Base-by-base conservation (phyloP, 768 basidiomycete species). In the Panellus pusillus region DNA sequence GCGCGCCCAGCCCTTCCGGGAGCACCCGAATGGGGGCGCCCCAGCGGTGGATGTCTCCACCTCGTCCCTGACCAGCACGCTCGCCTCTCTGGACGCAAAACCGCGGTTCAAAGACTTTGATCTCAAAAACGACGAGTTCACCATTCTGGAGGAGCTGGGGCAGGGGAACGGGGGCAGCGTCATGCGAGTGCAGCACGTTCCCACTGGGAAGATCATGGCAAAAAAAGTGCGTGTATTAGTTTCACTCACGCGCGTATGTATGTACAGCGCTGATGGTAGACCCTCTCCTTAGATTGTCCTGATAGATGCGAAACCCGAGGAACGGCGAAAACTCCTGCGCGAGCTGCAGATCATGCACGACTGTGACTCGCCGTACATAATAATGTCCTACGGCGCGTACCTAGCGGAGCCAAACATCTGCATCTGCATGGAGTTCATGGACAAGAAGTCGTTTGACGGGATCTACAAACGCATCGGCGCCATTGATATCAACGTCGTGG, bases 261-360 rank as follows among this genome's bases (percentile, higher is more conserved):
- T 46, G 48, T 54, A 31, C 42, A 38, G 44, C 43, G 57, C 48
- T 49, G 47, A 55, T 48, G 18, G 15, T 40, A 44, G 54, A 36
- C 32, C 2, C 14, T 15, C 14, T 7, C 47, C 9, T 9, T 64
- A 96, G 94, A 91, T 93, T 67, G 93, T 97, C 18, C 82, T 95
- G 60, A 96, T 97, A 69, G 93, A 96, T 72, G 94, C 93, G 19
- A 98, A 98, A 68, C 96, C 94, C 9, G 83, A 92, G 3, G 93
- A 98, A 27, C 81, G 95, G 58, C 98, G 98, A 68, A 97, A 99
- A 73, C 98, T 99, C 64, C 77, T 98, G 29, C 87, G 95, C 42
- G 97, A 99, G 68, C 77, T 99, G 60, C 96, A 98, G 64, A 98
- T 99, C 75, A 96, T 98, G 96, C 92, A 98, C 70, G 91, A 96